Evolutionary conservation across 805 yeast species (phyloP).

Genomic region (Wickerhamomyces ciferrii): DNA sequence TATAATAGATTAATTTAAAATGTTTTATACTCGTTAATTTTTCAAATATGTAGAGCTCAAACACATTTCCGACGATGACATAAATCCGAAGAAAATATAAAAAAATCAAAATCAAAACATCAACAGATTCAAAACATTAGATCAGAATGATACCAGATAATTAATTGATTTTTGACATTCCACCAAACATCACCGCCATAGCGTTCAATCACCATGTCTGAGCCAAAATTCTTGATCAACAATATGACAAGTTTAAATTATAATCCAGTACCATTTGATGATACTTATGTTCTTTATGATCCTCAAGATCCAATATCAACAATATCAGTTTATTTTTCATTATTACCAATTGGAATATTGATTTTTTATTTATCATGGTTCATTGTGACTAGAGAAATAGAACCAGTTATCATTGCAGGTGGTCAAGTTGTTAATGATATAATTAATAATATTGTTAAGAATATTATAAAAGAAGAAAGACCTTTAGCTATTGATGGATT

Average conservation of each 20-base stretch:
- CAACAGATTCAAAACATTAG: too few relatives aligned
- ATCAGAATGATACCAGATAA: too few relatives aligned
- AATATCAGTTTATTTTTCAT: constrained; percentile 64
- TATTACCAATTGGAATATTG: constrained; percentile 74
- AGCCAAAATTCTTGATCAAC: constrained; percentile 2
- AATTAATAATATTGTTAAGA: constrained; percentile 63
- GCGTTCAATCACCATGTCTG: neutral
- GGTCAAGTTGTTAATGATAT: constrained; percentile 84
- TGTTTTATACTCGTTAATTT: too few relatives aligned
- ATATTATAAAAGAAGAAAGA: constrained; percentile 61
- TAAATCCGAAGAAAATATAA: too few relatives aligned
- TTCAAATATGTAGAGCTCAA: too few relatives aligned
- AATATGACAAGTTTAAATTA: constrained; percentile 5
- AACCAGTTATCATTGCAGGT: constrained; percentile 74
- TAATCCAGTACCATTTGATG: constrained; percentile 63
- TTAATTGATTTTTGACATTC: too few relatives aligned
- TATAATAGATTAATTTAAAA: too few relatives aligned
- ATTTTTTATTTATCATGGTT: constrained; percentile 83
- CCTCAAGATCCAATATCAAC: constrained; percentile 58
- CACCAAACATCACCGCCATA: neutral
- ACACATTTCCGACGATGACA: too few relatives aligned
- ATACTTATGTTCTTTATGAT: constrained; percentile 78
- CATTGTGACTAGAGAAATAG: constrained; percentile 74
- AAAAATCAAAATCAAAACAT: too few relatives aligned
- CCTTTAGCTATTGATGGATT: constrained; percentile 44